A percentile compares a stretch with the other conserved stretches of the same genome.
Conservation (phyloP, 139 green algal genomes). For the Asterochloris sp. region DNA sequence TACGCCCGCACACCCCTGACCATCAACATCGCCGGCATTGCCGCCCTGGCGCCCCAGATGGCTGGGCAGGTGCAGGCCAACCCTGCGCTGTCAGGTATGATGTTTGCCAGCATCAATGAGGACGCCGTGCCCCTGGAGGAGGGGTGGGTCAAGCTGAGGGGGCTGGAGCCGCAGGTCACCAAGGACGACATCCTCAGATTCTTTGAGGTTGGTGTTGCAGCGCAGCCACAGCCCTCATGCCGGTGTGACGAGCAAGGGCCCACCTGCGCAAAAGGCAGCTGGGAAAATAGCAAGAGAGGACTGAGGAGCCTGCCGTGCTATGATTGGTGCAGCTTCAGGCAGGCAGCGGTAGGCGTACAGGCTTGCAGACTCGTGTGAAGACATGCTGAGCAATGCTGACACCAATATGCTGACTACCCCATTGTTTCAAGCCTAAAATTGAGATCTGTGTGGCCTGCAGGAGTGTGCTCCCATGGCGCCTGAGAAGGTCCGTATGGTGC, state of each 20-base stretch:
- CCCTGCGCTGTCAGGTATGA: slow-evolving; percentile 30
- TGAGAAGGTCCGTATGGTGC: slow-evolving; percentile 40
- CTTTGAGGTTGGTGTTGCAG: slow-evolving; percentile 25
- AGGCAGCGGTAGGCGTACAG: too few relatives aligned
- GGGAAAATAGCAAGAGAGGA: too few relatives aligned
- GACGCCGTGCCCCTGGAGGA: slow-evolving; percentile 43
- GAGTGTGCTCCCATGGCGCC: slow-evolving; percentile 23
- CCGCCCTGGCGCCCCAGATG: slow-evolving; percentile 40
- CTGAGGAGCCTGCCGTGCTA: too few relatives aligned
- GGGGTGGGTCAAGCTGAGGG: slow-evolving; percentile 51
- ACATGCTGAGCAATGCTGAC: too few relatives aligned
- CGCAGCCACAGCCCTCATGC: too few relatives aligned
- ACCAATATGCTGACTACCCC: too few relatives aligned
- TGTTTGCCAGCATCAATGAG: slow-evolving; percentile 31
- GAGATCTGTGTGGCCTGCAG: not conserved
- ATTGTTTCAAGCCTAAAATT: not conserved
- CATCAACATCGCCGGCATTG: slow-evolving; percentile 36
- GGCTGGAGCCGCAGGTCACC: slow-evolving; percentile 34
- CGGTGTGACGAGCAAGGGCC: too few relatives aligned
- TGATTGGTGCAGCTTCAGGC: too few relatives aligned
- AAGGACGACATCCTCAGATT: slow-evolving; percentile 44
- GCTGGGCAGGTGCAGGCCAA: slow-evolving; percentile 34
- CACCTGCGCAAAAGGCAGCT: too few relatives aligned
- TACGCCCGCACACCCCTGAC: slow-evolving; percentile 33
- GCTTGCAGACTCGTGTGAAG: too few relatives aligned